Evolutionary conservation across 2,329 filamentous ascomycete species (phyloP), one percentile per base, ranked within the genome.

Genomic region (Pseudogymnoascus sp.): DNA sequence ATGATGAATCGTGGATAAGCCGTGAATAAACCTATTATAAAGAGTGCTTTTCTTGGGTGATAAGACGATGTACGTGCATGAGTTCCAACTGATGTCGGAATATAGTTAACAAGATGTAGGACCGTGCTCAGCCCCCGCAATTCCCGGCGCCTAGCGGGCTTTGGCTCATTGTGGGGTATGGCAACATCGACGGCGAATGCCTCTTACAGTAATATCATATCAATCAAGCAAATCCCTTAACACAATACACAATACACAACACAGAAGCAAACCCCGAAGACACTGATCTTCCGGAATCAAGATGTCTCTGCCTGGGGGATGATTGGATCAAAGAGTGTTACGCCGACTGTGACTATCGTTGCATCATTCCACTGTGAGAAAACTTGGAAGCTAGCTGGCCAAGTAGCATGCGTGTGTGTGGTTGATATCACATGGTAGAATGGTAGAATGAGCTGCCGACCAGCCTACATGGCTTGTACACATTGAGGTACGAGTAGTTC

Each of bases 161-260:
- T 52, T 52, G 26, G 23, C 23, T 52, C 23, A 52, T 52, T 52
- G 23, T 18, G 45, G 45, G 41, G 45, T 52, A 52, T 52, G 45
- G 45, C 45, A 52, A 52, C 45, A 52, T 52, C 45, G 45, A 52
- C 45, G 45, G 45, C n/a, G 45, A 30, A 52, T 30, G 23, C 45
- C n/a, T 30, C 15, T 52, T 12, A n/a, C n/a, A n/a, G n/a, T n/a
- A n/a, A n/a, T 12, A 30, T 48, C n/a, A n/a, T n/a, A n/a, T n/a
- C n/a, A n/a, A 28, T 52, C 45, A 45, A 45, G 19, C 39, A 45
- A 45, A 45, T 45, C 39, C 39, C 39, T 45, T 26, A 23, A 23
- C 6, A n/a, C n/a, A 26, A 28, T 15, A 28, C 12, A 23, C 3
- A 18, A 52, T n/a, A 23, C 6, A n/a, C n/a, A 26, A 28, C 10